A percentile compares a stretch with the other conserved stretches of the same genome.
Evolutionary conservation across 2,329 filamentous ascomycete species (phyloP).

Genomic region (Ceratocystis harringtonii): DNA sequence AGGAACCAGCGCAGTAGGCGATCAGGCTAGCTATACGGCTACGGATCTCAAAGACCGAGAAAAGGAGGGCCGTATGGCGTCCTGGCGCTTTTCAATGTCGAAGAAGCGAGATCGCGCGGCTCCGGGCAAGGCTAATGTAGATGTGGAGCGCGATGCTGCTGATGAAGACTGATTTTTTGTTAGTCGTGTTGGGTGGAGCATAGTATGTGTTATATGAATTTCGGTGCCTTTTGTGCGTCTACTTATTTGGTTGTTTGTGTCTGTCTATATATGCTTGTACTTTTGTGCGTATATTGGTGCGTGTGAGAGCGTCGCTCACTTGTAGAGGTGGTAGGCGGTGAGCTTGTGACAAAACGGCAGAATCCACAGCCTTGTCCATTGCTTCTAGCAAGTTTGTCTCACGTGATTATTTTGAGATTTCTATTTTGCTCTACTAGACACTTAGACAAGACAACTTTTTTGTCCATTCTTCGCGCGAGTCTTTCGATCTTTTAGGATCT

Average conservation of each 20-base stretch:
- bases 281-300: background rate
- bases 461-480: too few relatives aligned
- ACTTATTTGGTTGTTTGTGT: background rate
- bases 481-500: background rate
- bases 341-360: too few relatives aligned
- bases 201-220: background rate
- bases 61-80: slow-evolving; percentile 35
- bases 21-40: background rate
- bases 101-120: slow-evolving; percentile 40
- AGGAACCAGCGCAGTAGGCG: too few relatives aligned
- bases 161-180: background rate
- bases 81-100: slow-evolving; percentile 44
- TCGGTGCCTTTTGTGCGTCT: background rate
- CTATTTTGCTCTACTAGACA: too few relatives aligned
- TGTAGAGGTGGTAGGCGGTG: too few relatives aligned
- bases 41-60: slow-evolving; percentile 27
- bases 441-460: too few relatives aligned
- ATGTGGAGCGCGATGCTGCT: slow-evolving; percentile 28
- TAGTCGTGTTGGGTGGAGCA: background rate
- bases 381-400: too few relatives aligned
- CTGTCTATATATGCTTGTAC: background rate
- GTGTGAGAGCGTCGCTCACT: too few relatives aligned
- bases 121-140: slow-evolving; percentile 36
- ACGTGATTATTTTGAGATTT: too few relatives aligned
- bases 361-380: too few relatives aligned